Evolutionary conservation across 805 yeast genomes (phyloP).

Genomic region (Saccharomycopsis javanensis): DNA sequence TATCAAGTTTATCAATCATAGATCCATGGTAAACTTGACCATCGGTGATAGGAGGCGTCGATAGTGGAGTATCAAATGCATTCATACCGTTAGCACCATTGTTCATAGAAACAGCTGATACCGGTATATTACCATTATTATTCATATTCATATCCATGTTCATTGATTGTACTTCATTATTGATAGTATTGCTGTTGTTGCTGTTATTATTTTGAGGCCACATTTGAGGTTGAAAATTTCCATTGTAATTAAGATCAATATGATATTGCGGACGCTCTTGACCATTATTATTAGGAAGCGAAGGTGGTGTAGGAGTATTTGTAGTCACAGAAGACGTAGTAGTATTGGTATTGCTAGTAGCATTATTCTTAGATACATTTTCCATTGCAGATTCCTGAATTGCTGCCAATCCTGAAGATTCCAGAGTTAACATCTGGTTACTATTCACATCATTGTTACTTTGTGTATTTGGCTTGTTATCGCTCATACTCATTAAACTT

Average conservation of each 20-base stretch:
- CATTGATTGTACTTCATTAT: neutral
- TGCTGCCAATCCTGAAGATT: neutral
- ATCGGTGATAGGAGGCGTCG: neutral
- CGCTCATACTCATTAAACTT: neutral
- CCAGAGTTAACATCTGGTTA: neutral
- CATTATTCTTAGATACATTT: neutral
- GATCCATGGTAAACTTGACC: slow-evolving; percentile 36
- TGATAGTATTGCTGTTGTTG: neutral
- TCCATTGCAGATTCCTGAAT: neutral
- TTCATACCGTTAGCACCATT: neutral
- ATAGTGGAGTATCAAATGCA: slow-evolving; percentile 1
- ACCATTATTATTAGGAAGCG: neutral
- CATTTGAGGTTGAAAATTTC: neutral
- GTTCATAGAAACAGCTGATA: neutral
- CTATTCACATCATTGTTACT: neutral
- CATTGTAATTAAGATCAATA: neutral
- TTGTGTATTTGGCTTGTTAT: neutral
- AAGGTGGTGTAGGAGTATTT: neutral
- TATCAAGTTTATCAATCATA: slow-evolving; percentile 74
- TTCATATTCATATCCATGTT: slow-evolving; percentile 12
- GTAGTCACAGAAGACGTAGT: neutral
- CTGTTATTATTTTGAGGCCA: neutral
- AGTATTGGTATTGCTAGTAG: neutral
- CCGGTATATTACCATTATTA: slow-evolving; percentile 6
- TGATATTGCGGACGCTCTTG: neutral